Conservation (phyloP, 441 rosid genomes). For the Gossypium trilobum region DNA sequence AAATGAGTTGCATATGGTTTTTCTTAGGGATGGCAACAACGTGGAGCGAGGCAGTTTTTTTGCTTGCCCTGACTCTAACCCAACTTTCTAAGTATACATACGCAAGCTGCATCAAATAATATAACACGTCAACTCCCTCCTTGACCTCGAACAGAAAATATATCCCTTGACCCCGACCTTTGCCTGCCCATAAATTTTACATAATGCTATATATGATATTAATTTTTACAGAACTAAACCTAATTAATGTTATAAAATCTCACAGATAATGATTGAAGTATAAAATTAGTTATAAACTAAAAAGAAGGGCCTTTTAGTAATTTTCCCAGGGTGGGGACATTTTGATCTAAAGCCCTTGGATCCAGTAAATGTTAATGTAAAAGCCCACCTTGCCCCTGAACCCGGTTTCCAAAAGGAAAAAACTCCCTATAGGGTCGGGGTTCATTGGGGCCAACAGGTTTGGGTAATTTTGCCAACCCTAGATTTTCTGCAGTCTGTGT, state of each 20-base stretch:
- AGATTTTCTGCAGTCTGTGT: background rate
- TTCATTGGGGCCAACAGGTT: background rate
- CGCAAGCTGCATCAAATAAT: background rate
- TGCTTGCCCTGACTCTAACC: no score
- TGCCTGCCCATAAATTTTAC: background rate
- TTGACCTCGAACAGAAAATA: no score
- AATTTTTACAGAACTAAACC: background rate
- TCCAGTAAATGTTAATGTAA: background rate
- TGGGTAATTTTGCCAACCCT: background rate
- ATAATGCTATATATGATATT: background rate
- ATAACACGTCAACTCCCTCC: background rate
- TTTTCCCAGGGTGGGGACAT: background rate
- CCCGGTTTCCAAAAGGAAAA: background rate
- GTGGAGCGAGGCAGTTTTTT: no score
- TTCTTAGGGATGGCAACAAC: background rate
- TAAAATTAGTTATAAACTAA: background rate
- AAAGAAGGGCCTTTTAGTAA: background rate
- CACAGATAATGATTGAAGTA: background rate
- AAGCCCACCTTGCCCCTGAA: background rate
- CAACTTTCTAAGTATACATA: background rate
- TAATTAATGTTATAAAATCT: background rate
- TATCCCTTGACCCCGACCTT: background rate
- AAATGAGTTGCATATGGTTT: background rate
- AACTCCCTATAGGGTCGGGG: background rate
- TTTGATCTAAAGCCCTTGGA: background rate